phyloP scores from a whole-genome alignment of 352 stramenopile genomes.

The Globisporangium spinosum region DNA sequence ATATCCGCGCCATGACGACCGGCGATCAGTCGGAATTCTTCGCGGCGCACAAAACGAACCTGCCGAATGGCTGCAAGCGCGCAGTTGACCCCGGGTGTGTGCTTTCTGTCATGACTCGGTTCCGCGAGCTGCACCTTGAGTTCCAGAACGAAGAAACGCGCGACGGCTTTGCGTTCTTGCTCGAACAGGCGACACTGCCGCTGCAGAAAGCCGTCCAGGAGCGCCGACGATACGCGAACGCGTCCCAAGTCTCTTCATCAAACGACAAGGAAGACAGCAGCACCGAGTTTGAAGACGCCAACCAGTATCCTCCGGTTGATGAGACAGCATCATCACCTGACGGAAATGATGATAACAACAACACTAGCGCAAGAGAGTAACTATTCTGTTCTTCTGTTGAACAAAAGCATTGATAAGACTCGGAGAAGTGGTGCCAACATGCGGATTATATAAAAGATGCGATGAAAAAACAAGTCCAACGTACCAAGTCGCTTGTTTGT shows the following conservation, averaged over 20 bases:
- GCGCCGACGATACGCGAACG: conserved; percentile 16
- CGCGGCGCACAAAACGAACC: conserved; percentile 35
- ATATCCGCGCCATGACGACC: conserved; percentile 45
- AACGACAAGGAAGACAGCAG: conserved; percentile 13
- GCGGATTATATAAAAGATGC: not conserved
- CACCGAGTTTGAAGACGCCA: conserved; percentile 18
- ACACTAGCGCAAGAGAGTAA: conserved; percentile 18
- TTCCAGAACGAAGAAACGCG: conserved; percentile 61
- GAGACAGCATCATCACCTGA: not conserved
- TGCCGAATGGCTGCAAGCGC: conserved; percentile 44
- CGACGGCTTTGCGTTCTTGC: conserved; percentile 64
- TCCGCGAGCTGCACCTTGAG: conserved; percentile 67
- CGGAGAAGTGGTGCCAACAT: not conserved
- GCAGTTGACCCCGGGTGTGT: conserved; percentile 50
- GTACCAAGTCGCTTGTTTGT: not conserved
- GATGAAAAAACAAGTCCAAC: conserved; percentile 5
- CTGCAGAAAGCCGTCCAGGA: conserved; percentile 19
- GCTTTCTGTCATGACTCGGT: conserved; percentile 57
- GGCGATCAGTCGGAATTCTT: conserved; percentile 61
- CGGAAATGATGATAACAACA: not conserved
- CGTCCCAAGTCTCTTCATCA: conserved; percentile 14
- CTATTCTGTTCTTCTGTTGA: conserved; percentile 8
- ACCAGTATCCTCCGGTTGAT: not conserved
- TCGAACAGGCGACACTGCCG: conserved; percentile 61
- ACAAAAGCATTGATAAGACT: conserved; percentile 2